Evolutionary conservation across 1,284 basidiomycete species (phyloP).

Genomic region (Coriolopsis trogii): DNA sequence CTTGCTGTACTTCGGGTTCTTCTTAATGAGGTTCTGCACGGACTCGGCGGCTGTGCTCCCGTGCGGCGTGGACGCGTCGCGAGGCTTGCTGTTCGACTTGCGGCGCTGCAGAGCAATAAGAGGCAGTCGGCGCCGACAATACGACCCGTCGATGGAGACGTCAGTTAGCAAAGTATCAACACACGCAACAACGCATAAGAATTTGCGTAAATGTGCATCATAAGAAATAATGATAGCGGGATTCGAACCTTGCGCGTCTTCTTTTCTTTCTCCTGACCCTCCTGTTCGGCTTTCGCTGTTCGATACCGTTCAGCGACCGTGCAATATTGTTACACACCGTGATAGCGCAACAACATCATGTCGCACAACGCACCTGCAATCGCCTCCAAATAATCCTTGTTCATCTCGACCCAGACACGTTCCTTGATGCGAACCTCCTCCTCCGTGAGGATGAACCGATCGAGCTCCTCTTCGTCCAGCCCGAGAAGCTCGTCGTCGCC

Average conservation of each 20-base stretch:
- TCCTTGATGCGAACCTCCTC: conserved; percentile 92
- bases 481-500: conserved; percentile 72
- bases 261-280: conserved; percentile 46
- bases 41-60: conserved; percentile 81
- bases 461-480: conserved; percentile 93
- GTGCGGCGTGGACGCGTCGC: conserved; percentile 72
- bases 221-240: no score
- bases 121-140: no score
- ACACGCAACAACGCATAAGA: conserved; percentile 23
- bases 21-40: conserved; percentile 78
- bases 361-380: conserved; percentile 74
- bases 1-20: conserved; percentile 83
- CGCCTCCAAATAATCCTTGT: conserved; percentile 91
- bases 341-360: conserved; percentile 9
- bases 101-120: conserved; percentile 63
- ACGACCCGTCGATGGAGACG: no score
- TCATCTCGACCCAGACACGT: conserved; percentile 96
- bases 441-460: conserved; percentile 81
- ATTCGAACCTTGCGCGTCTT: conserved; percentile 78
- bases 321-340: conserved; percentile 11
- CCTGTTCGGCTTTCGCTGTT: conserved; percentile 68
- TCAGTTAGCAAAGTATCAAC: conserved; percentile 14
- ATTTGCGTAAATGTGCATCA: conserved; percentile 24
- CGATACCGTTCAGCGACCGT: conserved; percentile 46
- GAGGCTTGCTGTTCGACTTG: conserved; percentile 68